A percentile compares a stretch with the other conserved stretches of the same genome.
These are phyloP conservation scores for Amanita inopinata DNA, from an alignment of 768 basidiomycete genomes.

Conservation along the genomic window DNA sequence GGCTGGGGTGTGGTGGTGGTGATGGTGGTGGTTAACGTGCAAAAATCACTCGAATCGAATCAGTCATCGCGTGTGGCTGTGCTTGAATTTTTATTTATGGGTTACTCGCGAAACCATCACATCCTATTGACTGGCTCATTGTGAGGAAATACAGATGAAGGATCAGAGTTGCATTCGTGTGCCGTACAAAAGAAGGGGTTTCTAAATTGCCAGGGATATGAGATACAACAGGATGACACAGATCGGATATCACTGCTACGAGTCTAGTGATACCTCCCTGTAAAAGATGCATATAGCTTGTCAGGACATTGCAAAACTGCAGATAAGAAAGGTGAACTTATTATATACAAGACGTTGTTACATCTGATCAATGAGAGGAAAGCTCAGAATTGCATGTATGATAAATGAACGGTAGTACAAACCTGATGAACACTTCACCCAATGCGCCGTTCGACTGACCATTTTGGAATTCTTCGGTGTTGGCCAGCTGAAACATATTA, in stretches of 20 bases:
- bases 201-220: too few relatives aligned
- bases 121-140: too few relatives aligned
- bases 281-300: slow-evolving; percentile 20
- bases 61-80: not conserved
- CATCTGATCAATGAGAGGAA: slow-evolving; percentile 37
- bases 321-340: slow-evolving; percentile 39
- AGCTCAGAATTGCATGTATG: slow-evolving; percentile 12
- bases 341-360: slow-evolving; percentile 95
- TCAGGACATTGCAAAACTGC: slow-evolving; percentile 13
- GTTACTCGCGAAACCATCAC: too few relatives aligned
- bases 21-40: not conserved
- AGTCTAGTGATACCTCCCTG: slow-evolving; percentile 68
- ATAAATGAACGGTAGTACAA: slow-evolving; percentile 19
- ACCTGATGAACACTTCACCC: slow-evolving; percentile 99
- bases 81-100: too few relatives aligned
- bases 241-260: too few relatives aligned
- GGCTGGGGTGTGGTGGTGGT: slow-evolving; percentile 4
- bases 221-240: too few relatives aligned
- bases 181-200: too few relatives aligned
- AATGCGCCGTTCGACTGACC: slow-evolving; percentile 91
- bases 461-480: slow-evolving; percentile 97
- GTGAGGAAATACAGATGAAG: too few relatives aligned
- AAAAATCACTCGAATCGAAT: not conserved
- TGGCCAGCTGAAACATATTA: slow-evolving; percentile 66
- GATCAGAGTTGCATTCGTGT: too few relatives aligned